Percentiles rank a stretch among this genome's conserved stretches.
Evolutionary conservation across 1,139 yeast species (phyloP).

Genomic region (Martiniozyma asiatica): DNA sequence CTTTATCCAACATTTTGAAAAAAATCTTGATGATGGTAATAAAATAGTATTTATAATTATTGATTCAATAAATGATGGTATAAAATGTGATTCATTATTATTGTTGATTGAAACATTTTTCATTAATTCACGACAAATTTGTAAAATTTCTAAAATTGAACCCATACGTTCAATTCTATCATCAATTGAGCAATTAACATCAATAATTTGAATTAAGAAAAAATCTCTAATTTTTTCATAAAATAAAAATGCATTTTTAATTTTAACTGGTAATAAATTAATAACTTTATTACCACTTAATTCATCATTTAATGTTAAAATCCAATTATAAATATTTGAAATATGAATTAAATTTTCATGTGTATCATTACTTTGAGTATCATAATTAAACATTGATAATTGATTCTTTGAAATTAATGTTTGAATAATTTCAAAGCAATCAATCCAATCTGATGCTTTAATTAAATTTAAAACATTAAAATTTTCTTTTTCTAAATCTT

Average conservation of each 20-base stretch:
- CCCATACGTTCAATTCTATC: conserved; percentile 64
- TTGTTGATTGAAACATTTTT: conserved; percentile 42
- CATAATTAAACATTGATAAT: conserved; percentile 49
- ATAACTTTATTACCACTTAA: conserved; percentile 26
- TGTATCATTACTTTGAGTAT: conserved; percentile 29
- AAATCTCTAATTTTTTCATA: conserved; percentile 59
- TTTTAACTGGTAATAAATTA: conserved; percentile 55
- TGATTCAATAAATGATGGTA: conserved; percentile 81
- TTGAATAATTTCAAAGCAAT: conserved; percentile 63
- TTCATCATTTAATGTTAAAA: conserved; percentile 43
- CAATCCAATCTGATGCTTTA: conserved; percentile 68
- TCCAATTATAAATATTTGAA: conserved; percentile 60
- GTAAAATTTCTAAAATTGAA: conserved; percentile 54
- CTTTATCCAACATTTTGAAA: conserved; percentile 54
- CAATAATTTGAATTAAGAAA: conserved; percentile 55
- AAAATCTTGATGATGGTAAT: conserved; percentile 70
- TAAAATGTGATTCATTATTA: conserved; percentile 32
- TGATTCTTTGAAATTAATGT: conserved; percentile 41
- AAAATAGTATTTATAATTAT: conserved; percentile 67
- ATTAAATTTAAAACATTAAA: conserved; percentile 49
- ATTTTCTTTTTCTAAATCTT: conserved; percentile 52
- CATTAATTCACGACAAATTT: conserved; percentile 63
- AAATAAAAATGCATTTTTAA: conserved; percentile 53
- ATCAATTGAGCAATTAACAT: conserved; percentile 39
- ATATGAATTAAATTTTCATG: conserved; percentile 49